phyloP scores from a whole-genome alignment of 169 alveolate genomes.

The Theileria sp. region DNA sequence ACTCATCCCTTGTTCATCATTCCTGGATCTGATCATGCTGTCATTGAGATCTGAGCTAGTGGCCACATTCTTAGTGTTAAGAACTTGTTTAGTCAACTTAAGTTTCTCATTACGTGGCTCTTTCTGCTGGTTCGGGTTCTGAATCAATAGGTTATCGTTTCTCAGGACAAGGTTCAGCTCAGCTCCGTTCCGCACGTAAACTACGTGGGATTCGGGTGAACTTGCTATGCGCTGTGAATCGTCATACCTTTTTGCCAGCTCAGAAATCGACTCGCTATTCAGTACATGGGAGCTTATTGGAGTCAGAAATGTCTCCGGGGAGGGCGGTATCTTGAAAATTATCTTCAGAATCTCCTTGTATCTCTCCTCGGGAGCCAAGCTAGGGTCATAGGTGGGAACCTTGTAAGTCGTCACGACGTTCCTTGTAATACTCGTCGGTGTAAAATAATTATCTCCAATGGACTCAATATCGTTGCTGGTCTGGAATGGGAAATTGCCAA shows the following conservation, averaged over 20 bases:
- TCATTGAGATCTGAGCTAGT: constrained; percentile 53
- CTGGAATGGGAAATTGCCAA: neutral
- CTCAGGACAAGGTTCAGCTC: constrained; percentile 8
- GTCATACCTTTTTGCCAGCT: constrained; percentile 28
- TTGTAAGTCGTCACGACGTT: neutral
- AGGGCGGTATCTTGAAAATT: neutral
- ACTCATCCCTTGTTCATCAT: constrained; percentile 21
- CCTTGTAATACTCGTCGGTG: constrained; percentile 4
- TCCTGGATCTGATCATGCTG: constrained; percentile 27
- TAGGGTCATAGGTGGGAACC: constrained; percentile 1
- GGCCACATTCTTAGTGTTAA: constrained; percentile 24
- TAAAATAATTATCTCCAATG: neutral
- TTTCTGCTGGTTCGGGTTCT: constrained; percentile 6
- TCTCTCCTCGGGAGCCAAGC: constrained; percentile 11
- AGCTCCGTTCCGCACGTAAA: constrained; percentile 13
- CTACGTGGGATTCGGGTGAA: constrained; percentile 8
- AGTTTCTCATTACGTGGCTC: constrained; percentile 2
- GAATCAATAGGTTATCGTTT: constrained; percentile 12
- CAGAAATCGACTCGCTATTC: neutral
- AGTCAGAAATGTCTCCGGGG: neutral
- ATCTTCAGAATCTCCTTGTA: constrained; percentile 4
- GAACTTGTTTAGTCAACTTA: constrained; percentile 15
- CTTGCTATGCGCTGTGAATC: constrained; percentile 8
- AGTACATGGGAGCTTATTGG: constrained; percentile 8
- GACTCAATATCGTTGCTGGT: neutral